Evolutionary conservation across 2,329 filamentous ascomycete species (phyloP).

Genomic region (Coniochaeta sp.): DNA sequence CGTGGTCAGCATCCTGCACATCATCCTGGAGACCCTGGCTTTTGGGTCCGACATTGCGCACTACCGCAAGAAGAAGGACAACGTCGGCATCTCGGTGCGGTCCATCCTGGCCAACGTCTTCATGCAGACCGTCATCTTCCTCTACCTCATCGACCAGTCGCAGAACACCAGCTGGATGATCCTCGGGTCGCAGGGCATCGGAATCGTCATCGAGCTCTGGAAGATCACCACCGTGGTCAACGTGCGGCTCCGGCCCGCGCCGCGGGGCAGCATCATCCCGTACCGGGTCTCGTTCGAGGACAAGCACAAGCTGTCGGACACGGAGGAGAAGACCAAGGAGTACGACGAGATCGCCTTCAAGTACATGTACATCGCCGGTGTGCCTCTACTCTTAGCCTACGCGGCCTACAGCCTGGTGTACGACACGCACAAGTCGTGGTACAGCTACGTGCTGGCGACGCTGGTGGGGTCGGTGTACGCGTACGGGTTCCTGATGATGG

Average conservation of each 20-base stretch:
- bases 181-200: slow-evolving; percentile 82
- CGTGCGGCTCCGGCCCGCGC: slow-evolving; percentile 66
- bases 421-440: slow-evolving; percentile 96
- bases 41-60: slow-evolving; percentile 98
- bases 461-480: slow-evolving; percentile 95
- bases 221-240: slow-evolving; percentile 96
- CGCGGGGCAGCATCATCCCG: slow-evolving; percentile 63
- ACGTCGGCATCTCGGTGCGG: slow-evolving; percentile 90
- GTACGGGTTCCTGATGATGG: slow-evolving; percentile 99
- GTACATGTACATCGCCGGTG: slow-evolving; percentile 88
- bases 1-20: slow-evolving; percentile 79
- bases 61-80: slow-evolving; percentile 99
- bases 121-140: slow-evolving; percentile 93
- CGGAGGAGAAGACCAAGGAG: slow-evolving; percentile 95
- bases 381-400: slow-evolving; percentile 83
- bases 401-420: slow-evolving; percentile 87
- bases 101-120: slow-evolving; percentile 96
- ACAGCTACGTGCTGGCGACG: slow-evolving; percentile 90
- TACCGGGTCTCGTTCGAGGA: slow-evolving; percentile 85
- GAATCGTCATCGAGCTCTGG: slow-evolving; percentile 67
- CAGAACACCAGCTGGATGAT: slow-evolving; percentile 99
- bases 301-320: slow-evolving; percentile 92
- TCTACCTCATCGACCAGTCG: slow-evolving; percentile 95
- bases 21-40: slow-evolving; percentile 90
- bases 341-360: slow-evolving; percentile 97